Base-by-base conservation (phyloP, 164 flowering plant species). In the Nymphaea thermarum region DNA sequence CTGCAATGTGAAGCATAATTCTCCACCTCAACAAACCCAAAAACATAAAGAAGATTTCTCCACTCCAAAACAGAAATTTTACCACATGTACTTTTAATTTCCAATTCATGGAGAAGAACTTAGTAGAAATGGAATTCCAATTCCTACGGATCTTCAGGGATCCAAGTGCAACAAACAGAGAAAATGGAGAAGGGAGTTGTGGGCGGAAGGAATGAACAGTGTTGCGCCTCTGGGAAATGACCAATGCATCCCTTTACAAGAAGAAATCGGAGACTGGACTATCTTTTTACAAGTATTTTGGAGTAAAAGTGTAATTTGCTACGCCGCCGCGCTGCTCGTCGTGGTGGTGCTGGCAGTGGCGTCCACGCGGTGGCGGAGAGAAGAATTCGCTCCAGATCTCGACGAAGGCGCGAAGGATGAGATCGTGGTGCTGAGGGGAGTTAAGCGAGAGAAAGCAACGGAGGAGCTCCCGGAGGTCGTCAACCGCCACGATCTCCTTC, bases 371-470 rank as follows among this genome's bases (percentile, higher is more conserved):
- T 51, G 15, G 14, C 15, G 4, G 57, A 11, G 62, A 51, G 61
- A 71, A 66, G 25, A 71, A 62, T 15, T 71, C 67, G 65, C 43
- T 61, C 74, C 74, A 72, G 70, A 72, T 72, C 74, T 72, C 67
- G 10, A 61, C 7, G 43, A 72, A 72, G 43, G 74, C 74, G 44
- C 70, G 70, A 43, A 72, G 57, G 51, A 72, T 72, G 36, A 67
- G 15, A 61, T 25, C 55, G 63, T 72, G 74, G 67, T 72, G 74
- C 44, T 67, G 59, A 17, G 70, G 74, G 44, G 74, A 53, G 57
- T 72, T 72, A 43, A 72, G 59, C 6, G 67, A 42, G 41, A 72
- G 57, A 43, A 72, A 67, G n/a, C 70, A 8, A 3, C 41, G 59
- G 43, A 72, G 44, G 43, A 72, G 57, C 64, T 72, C 74, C 67